Evolutionary conservation across 768 basidiomycete genomes (phyloP), one percentile per base, ranked within the genome.

Genomic region (Naganishia randhawae): DNA sequence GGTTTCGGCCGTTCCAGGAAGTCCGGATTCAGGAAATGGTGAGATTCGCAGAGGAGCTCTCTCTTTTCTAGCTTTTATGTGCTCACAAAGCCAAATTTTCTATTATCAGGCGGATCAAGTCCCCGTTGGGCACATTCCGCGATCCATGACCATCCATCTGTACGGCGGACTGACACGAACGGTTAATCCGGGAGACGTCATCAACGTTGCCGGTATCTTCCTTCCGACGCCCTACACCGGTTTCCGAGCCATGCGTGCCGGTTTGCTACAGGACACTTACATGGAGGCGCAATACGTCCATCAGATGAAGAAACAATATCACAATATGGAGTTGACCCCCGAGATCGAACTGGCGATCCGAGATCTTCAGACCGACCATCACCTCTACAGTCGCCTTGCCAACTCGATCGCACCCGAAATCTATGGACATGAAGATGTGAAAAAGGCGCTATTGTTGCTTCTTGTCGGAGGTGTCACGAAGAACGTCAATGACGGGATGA

Each of bases 11-110:
- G 0, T 99, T 98, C 84, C 96, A 99, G 78, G 96, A 99, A 80
- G 86, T 96, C 69, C 95, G 95, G 81, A 94, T 99, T 65, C 96
- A 99, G 79, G 96, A 99, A 80, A 95, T 99, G 94, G 93, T 90
- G 67, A 70, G 83, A 71, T 25, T 22, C 6, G 41, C 17, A 1
- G 14, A 19, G 6, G 73, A 29, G 25, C 19, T 29, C n/a, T 16
- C n/a, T 45, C 5, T 11, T 10, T 7, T 55, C 27, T 50, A 7
- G 57, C 31, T 41, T 37, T 8, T 57, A 29, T 17, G 37, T 50
- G 14, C 16, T 29, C 14, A n/a, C n/a, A n/a, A n/a, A n/a, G n/a
- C n/a, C n/a, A n/a, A n/a, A 4, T 48, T 22, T 3, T 48, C 7
- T 55, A 55, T n/a, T 39, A 45, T 67, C 73, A 92, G 92, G 90